Conservation (phyloP, 768 basidiomycete species). For the Tricholomella constricta region DNA sequence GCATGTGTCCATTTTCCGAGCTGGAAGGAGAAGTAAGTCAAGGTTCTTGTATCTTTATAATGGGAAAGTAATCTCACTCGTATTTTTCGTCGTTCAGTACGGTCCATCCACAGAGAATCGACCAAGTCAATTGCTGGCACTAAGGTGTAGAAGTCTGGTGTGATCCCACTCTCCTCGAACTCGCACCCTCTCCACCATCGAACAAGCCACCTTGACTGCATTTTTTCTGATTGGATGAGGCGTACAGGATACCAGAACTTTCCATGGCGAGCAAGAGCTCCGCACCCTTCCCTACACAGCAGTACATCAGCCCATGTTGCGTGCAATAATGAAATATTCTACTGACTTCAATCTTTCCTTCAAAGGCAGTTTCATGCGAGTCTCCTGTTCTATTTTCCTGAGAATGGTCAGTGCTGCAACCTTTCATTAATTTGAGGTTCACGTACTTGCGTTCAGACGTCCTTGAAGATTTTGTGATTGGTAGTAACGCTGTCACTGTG, state of each 20-base stretch:
- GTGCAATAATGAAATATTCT: background rate
- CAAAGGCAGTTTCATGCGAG: background rate
- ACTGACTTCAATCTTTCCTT: background rate
- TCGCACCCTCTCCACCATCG: background rate
- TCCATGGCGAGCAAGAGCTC: background rate
- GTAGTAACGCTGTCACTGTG: no score
- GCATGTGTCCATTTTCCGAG: slow-evolving; percentile 6
- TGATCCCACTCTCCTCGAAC: background rate
- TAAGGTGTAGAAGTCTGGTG: background rate
- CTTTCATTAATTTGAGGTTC: background rate
- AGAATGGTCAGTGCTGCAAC: background rate
- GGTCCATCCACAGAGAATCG: slow-evolving; percentile 1
- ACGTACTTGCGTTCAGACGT: background rate
- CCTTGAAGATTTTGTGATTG: background rate
- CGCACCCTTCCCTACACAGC: background rate
- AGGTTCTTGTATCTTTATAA: background rate
- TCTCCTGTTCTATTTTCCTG: background rate
- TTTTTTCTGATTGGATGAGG: background rate
- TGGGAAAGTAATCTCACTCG: background rate
- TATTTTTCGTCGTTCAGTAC: background rate
- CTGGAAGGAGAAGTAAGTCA: background rate
- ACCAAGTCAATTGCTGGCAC: background rate
- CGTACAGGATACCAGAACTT: slow-evolving; percentile 1
- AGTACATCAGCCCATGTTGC: background rate
- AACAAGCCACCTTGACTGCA: background rate